Conservation (phyloP, 2,329 filamentous ascomycete species). For the Stemphylium beticola region DNA sequence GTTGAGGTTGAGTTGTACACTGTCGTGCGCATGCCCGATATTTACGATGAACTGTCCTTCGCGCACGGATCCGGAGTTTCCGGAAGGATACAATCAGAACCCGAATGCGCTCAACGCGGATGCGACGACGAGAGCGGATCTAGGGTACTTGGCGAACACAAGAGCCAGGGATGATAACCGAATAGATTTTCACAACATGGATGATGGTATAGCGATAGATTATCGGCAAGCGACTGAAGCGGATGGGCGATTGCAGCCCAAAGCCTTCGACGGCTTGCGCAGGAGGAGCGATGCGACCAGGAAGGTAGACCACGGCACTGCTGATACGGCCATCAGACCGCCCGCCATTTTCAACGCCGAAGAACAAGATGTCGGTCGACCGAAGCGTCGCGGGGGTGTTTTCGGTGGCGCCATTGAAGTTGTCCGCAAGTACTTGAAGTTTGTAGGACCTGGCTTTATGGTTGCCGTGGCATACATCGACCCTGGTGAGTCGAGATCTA, state of each 20-base stretch:
- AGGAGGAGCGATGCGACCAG: neutral
- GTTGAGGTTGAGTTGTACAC: no score
- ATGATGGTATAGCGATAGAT: neutral
- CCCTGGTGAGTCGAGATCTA: slow-evolving; percentile 42
- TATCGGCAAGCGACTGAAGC: neutral
- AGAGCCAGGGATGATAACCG: slow-evolving; percentile 56
- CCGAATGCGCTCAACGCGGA: slow-evolving; percentile 64
- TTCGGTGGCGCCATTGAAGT: slow-evolving; percentile 18
- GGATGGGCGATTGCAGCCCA: neutral
- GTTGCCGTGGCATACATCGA: slow-evolving; percentile 59
- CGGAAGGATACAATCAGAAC: slow-evolving; percentile 67
- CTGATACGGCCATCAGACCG: neutral
- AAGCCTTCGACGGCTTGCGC: neutral
- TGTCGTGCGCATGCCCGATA: no score
- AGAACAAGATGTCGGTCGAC: neutral
- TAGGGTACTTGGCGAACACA: slow-evolving; percentile 66
- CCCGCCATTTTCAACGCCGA: neutral
- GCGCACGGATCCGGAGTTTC: slow-evolving; percentile 60
- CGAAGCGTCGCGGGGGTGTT: neutral
- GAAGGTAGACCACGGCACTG: neutral
- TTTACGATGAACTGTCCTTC: slow-evolving; percentile 69
- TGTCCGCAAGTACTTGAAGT: slow-evolving; percentile 59
- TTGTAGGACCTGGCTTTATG: slow-evolving; percentile 73
- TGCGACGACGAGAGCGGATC: slow-evolving; percentile 66
- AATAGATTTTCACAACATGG: slow-evolving; percentile 26